phyloP scores from a whole-genome alignment of 1,139 yeast species.

The Geotrichum klebahnii region DNA sequence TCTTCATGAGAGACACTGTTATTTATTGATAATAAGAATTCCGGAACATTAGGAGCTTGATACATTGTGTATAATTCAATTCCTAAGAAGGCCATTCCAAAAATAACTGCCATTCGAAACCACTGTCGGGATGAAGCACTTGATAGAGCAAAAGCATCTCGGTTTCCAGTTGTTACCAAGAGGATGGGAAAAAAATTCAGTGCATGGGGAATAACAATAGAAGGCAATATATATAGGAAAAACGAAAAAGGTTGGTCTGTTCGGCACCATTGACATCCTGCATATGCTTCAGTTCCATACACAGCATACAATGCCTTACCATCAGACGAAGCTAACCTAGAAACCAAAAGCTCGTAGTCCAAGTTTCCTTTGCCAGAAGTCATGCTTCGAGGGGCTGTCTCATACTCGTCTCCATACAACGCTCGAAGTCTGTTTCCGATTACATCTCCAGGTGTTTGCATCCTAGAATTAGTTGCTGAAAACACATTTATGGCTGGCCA shows the following conservation, averaged over 20 bases:
- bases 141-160: conserved; percentile 7
- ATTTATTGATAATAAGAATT: conserved; percentile 1
- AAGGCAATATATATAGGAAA: conserved; percentile 27
- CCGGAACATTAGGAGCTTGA: conserved; percentile 17
- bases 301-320: conserved; percentile 29
- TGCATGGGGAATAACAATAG: conserved; percentile 27
- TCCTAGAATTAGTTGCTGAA: conserved; percentile 25
- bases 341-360: conserved; percentile 24
- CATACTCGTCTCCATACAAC: conserved; percentile 18
- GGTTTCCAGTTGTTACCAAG: conserved; percentile 24
- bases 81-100: conserved; percentile 12
- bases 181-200: conserved; percentile 26
- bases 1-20: conserved; percentile 20
- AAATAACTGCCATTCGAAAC: conserved; percentile 20
- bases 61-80: conserved; percentile 21
- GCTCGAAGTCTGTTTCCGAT: conserved; percentile 25
- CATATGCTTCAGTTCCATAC: conserved; percentile 30
- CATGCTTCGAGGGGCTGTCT: conserved; percentile 9
- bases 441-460: conserved; percentile 29
- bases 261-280: conserved; percentile 32
- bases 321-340: conserved; percentile 24
- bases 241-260: conserved; percentile 24
- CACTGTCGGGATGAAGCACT: conserved; percentile 24
- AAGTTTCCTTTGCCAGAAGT: background rate
- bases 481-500: conserved; percentile 23